Conservation (phyloP, 1,139 yeast genomes). For the Diutina mesorugosa region DNA sequence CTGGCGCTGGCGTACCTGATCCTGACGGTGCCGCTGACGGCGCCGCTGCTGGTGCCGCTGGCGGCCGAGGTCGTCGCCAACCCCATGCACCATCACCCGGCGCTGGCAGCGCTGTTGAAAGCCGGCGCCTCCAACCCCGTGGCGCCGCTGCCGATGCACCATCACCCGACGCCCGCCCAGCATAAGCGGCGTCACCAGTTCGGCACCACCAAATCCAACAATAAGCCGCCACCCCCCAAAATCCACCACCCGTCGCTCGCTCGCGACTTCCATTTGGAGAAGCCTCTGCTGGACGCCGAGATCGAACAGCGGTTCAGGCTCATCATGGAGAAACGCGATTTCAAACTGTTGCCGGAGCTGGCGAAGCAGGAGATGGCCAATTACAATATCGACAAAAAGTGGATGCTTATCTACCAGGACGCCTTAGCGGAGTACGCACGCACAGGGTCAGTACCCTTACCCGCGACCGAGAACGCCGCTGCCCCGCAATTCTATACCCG, state of each 20-base stretch:
- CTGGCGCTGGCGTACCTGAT: conserved; percentile 1
- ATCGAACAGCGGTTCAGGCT: conserved; percentile 56
- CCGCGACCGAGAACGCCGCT: conserved; percentile 27
- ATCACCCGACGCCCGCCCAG: not conserved
- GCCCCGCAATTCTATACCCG: conserved; percentile 75
- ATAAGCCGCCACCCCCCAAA: not conserved
- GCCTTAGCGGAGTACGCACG: conserved; percentile 63
- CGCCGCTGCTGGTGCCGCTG: not conserved
- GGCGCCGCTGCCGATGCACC: not conserved
- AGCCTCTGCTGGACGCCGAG: conserved; percentile 15
- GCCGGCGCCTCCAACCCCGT: no score
- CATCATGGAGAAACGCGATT: conserved; percentile 73
- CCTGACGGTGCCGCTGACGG: not conserved
- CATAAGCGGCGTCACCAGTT: not conserved
- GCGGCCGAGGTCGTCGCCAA: not conserved
- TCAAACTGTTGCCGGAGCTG: conserved; percentile 62
- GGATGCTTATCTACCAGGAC: conserved; percentile 88
- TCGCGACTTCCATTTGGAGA: not conserved
- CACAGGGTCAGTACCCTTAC: conserved; percentile 10
- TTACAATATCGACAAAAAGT: conserved; percentile 69
- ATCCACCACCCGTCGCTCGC: not conserved
- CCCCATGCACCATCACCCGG: conserved; percentile 1
- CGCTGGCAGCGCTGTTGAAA: not conserved
- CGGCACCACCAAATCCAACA: not conserved
- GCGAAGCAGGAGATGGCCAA: conserved; percentile 72